Evolutionary conservation across 2,329 filamentous ascomycete species (phyloP).

Genomic region (Podosphaera xanthii): DNA sequence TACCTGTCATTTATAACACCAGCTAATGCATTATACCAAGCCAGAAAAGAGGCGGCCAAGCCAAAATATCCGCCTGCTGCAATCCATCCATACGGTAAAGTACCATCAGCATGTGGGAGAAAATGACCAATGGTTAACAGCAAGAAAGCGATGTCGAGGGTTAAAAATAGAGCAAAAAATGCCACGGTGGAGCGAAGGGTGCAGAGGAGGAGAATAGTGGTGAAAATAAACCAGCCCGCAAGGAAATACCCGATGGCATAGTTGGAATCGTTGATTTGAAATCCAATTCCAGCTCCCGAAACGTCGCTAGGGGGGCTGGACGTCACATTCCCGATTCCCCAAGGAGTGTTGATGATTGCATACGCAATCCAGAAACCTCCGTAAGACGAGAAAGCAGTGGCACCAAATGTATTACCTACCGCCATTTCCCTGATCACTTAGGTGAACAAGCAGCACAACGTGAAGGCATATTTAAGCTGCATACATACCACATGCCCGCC

Average conservation of each 20-base stretch:
- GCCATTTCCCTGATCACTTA: slow-evolving; percentile 31
- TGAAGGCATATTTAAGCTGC: neutral
- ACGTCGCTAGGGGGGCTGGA: slow-evolving; percentile 4
- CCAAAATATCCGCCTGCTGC: slow-evolving; percentile 61
- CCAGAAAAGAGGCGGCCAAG: slow-evolving; percentile 56
- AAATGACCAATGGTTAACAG: slow-evolving; percentile 25
- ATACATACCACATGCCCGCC: slow-evolving; percentile 40
- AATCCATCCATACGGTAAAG: slow-evolving; percentile 26
- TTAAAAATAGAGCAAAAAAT: slow-evolving; percentile 36
- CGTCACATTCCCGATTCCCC: slow-evolving; percentile 27
- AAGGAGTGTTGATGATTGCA: slow-evolving; percentile 32
- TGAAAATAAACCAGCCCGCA: slow-evolving; percentile 41
- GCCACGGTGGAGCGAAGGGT: slow-evolving; percentile 35
- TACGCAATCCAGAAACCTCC: slow-evolving; percentile 39
- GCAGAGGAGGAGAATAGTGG: slow-evolving; percentile 30
- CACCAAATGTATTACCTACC: slow-evolving; percentile 39
- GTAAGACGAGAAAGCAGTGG: slow-evolving; percentile 36
- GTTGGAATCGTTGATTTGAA: slow-evolving; percentile 19
- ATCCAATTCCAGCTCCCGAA: slow-evolving; percentile 1
- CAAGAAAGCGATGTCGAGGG: slow-evolving; percentile 33
- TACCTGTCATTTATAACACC: slow-evolving; percentile 54
- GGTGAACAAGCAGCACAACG: neutral
- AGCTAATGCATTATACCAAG: slow-evolving; percentile 72
- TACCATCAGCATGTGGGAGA: slow-evolving; percentile 11
- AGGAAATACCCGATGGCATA: slow-evolving; percentile 33